Evolutionary conservation across 352 stramenopile species (phyloP).

Genomic region (Pythium insidiosum): DNA sequence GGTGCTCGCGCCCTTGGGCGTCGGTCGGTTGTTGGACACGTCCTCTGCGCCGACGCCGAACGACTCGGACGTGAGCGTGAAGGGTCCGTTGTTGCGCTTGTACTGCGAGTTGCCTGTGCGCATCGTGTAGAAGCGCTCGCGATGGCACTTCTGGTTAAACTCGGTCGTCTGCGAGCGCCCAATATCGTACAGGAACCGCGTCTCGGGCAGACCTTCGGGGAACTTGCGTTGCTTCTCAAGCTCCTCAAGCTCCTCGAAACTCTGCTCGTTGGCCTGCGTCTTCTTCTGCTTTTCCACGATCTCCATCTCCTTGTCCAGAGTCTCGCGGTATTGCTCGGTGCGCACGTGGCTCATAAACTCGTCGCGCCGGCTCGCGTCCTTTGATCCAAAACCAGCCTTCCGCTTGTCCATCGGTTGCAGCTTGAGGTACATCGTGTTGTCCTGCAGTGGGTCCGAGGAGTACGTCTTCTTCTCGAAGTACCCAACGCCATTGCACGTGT

Average conservation of each 20-base stretch:
- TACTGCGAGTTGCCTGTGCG: constrained; percentile 67
- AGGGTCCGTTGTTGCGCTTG: constrained; percentile 72
- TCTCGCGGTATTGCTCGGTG: constrained; percentile 87
- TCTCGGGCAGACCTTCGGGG: constrained; percentile 62
- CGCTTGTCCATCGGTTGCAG: constrained; percentile 79
- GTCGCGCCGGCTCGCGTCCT: constrained; percentile 84
- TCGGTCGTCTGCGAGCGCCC: constrained; percentile 68
- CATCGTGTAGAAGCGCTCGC: constrained; percentile 81
- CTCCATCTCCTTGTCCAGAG: constrained; percentile 78
- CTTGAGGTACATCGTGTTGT: constrained; percentile 85
- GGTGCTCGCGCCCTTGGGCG: constrained; percentile 66
- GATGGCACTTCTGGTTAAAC: constrained; percentile 79
- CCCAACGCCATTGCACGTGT: constrained; percentile 73
- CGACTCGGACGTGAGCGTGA: constrained; percentile 71
- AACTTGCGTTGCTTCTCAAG: constrained; percentile 45
- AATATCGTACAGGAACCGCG: constrained; percentile 77
- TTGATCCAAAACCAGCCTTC: constrained; percentile 87
- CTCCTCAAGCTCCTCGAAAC: constrained; percentile 32
- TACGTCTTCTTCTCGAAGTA: constrained; percentile 87
- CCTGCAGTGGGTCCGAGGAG: constrained; percentile 76
- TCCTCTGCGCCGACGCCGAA: constrained; percentile 58
- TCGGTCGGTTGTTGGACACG: constrained; percentile 37
- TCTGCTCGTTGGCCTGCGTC: constrained; percentile 19
- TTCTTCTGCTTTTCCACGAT: constrained; percentile 70
- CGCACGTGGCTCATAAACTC: constrained; percentile 89